Conservation (phyloP, 495 filamentous ascomycete species). For the Podospora bellae-mahoneyi region DNA sequence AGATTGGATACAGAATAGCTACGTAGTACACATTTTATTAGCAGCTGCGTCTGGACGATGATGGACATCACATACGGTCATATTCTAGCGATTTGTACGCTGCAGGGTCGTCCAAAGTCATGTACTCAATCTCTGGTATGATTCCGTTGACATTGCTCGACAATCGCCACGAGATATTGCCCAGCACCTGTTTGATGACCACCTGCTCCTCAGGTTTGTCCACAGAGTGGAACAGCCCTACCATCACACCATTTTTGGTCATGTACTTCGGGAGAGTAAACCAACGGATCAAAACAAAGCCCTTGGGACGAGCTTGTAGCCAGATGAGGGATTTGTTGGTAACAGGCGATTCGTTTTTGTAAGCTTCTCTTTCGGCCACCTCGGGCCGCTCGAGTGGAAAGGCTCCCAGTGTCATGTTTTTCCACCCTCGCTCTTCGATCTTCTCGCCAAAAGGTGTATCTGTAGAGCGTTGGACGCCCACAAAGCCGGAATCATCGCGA, state of each 20-base stretch:
- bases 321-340: neutral
- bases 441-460: neutral
- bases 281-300: neutral
- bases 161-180: neutral
- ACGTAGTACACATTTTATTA: neutral
- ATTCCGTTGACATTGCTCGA: neutral
- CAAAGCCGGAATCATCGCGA: neutral
- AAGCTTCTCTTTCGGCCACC: neutral
- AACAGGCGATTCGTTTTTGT: neutral
- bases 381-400: neutral
- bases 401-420: neutral
- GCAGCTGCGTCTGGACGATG: neutral
- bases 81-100: neutral
- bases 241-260: neutral
- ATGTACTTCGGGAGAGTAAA: neutral
- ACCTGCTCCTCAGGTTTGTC: slow-evolving; percentile 16
- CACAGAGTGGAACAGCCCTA: slow-evolving; percentile 13
- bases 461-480: neutral
- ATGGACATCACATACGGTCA: neutral
- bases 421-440: neutral
- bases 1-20: slow-evolving; percentile 4
- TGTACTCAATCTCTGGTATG: neutral
- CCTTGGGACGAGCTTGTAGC: neutral
- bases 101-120: neutral
- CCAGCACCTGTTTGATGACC: slow-evolving; percentile 11